Evolutionary conservation across 176 grass and related monocot genomes (phyloP).

Genomic region (Panicum miliaceum): DNA sequence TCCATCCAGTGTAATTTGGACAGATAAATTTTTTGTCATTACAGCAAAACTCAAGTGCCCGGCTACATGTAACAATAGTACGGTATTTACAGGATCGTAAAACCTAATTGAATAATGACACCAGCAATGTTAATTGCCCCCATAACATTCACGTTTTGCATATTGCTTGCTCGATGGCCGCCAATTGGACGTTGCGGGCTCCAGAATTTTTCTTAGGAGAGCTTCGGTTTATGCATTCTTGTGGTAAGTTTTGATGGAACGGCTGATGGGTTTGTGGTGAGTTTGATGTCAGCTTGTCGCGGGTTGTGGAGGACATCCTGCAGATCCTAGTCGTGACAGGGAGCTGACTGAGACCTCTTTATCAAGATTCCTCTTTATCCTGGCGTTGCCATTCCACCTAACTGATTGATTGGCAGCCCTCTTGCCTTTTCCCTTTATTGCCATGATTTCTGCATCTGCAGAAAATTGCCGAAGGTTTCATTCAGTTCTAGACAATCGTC

Average conservation of each 20-base stretch:
- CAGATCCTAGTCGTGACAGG: background rate
- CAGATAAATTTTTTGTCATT: slow-evolving; percentile 17
- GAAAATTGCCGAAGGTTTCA: background rate
- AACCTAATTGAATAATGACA: background rate
- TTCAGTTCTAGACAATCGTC: background rate
- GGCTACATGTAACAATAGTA: background rate
- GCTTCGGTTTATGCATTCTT: background rate
- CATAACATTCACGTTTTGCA: background rate
- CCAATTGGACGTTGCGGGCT: background rate
- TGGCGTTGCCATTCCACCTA: background rate
- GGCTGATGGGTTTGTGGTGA: too few relatives aligned
- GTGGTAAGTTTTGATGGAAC: background rate
- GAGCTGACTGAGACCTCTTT: background rate
- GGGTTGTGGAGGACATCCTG: too few relatives aligned
- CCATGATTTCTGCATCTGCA: background rate
- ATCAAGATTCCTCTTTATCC: background rate
- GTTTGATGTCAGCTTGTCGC: background rate
- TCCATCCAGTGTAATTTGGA: background rate
- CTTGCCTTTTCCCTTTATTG: background rate
- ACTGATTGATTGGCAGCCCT: background rate
- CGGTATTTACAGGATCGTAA: background rate
- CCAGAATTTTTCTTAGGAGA: background rate
- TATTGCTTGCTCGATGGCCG: background rate
- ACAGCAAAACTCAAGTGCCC: background rate
- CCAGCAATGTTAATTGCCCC: background rate